Percentiles rank a stretch among this genome's conserved stretches.
Evolutionary conservation across 345 rosid species (phyloP).

Genomic region (Camelina hispida): DNA sequence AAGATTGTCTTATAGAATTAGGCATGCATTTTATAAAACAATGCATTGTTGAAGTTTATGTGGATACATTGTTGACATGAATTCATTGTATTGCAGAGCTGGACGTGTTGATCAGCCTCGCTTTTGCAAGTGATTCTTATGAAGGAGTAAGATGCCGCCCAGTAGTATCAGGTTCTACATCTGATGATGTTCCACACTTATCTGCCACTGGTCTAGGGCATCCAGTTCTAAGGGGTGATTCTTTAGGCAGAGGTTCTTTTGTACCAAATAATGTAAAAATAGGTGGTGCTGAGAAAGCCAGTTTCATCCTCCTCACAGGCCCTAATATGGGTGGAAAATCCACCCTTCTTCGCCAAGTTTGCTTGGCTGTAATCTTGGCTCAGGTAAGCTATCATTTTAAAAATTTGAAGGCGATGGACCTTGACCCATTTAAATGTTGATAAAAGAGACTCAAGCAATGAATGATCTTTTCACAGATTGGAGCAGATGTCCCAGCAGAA

Average conservation of each 20-base stretch:
- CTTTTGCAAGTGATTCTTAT: slow-evolving; percentile 82
- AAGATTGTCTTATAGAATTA: slow-evolving; percentile 10
- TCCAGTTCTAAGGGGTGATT: slow-evolving; percentile 89
- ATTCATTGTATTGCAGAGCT: slow-evolving; percentile 64
- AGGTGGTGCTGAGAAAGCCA: slow-evolving; percentile 69
- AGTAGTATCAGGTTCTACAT: slow-evolving; percentile 51
- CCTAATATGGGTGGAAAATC: slow-evolving; percentile 99
- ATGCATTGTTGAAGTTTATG: slow-evolving; percentile 30
- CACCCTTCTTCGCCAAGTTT: slow-evolving; percentile 97
- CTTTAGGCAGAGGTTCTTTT: slow-evolving; percentile 83
- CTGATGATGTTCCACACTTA: slow-evolving; percentile 59
- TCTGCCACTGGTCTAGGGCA: slow-evolving; percentile 85
- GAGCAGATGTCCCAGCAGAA: slow-evolving; percentile 96
- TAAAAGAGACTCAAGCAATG: slow-evolving; percentile 19
- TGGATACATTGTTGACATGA: slow-evolving; percentile 37
- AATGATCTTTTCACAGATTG: slow-evolving; percentile 56
- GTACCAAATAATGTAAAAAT: slow-evolving; percentile 82
- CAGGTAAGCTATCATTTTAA: slow-evolving; percentile 58
- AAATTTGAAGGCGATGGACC: slow-evolving; percentile 15
- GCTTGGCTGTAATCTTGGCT: slow-evolving; percentile 89
- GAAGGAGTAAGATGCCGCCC: slow-evolving; percentile 90
- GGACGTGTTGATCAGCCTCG: slow-evolving; percentile 88
- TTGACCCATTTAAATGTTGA: not conserved
- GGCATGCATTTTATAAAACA: not conserved
- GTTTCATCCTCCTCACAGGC: slow-evolving; percentile 94